phyloP scores from a whole-genome alignment of 352 stramenopile genomes.

The Globisporangium nagaii region DNA sequence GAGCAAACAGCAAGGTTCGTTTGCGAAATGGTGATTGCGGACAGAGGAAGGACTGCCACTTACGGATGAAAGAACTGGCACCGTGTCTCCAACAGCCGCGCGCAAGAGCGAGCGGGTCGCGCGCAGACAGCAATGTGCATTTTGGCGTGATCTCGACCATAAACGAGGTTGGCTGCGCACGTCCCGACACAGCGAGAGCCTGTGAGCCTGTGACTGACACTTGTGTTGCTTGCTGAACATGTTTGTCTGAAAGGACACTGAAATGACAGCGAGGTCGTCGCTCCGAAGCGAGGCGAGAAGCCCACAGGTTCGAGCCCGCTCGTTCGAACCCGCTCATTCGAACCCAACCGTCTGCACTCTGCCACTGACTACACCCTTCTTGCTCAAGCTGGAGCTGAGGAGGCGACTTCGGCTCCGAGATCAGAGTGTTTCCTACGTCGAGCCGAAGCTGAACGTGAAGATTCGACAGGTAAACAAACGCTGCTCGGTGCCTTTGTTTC shows the following conservation, averaged over 20 bases:
- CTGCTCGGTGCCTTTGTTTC: not conserved
- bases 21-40: not conserved
- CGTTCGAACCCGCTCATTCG: not conserved
- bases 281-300: not conserved
- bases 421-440: conserved; percentile 38
- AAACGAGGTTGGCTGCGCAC: no score
- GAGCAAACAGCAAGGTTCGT: not conserved
- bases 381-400: conserved; percentile 8
- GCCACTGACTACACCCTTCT: not conserved
- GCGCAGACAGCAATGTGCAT: not conserved
- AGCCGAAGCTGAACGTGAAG: conserved; percentile 60
- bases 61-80: not conserved
- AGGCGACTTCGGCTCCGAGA: conserved; percentile 37
- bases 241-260: conserved; percentile 4
- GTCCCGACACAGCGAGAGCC: no score
- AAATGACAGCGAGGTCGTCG: conserved; percentile 8
- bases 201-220: no score
- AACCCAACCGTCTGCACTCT: not conserved
- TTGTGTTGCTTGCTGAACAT: not conserved
- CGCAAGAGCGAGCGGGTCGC: not conserved
- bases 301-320: conserved; percentile 9
- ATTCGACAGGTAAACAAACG: conserved; percentile 54
- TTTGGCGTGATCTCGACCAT: conserved; percentile 5
- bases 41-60: not conserved
- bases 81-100: not conserved